Percentiles rank a stretch among this genome's conserved stretches.
Evolutionary conservation across 805 yeast species (phyloP).

Genomic region (Kuraishia piskuri): DNA sequence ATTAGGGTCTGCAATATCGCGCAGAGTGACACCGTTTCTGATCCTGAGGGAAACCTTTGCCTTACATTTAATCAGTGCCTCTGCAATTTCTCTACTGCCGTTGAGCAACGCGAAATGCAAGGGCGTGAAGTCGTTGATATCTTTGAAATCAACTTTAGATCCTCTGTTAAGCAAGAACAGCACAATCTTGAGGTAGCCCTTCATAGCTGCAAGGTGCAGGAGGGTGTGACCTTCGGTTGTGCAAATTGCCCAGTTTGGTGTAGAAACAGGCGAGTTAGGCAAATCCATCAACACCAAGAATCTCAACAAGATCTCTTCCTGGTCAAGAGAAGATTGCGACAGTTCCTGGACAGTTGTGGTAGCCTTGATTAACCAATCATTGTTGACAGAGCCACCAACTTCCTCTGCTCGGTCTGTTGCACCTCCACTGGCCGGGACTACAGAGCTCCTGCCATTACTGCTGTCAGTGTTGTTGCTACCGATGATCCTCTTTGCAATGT

Average conservation of each 20-base stretch:
- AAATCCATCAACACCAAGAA: slow-evolving; percentile 52
- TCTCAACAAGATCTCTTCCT: slow-evolving; percentile 40
- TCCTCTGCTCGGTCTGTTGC: background rate
- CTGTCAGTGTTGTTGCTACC: slow-evolving; percentile 42
- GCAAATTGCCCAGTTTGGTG: slow-evolving; percentile 74
- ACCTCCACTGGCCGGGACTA: slow-evolving; percentile 8
- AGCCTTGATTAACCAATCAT: slow-evolving; percentile 41
- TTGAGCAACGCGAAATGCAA: slow-evolving; percentile 76
- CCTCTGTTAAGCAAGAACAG: slow-evolving; percentile 56
- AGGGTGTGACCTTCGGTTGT: slow-evolving; percentile 72
- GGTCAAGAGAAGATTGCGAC: slow-evolving; percentile 33
- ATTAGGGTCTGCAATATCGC: slow-evolving; percentile 31
- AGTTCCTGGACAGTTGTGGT: slow-evolving; percentile 40
- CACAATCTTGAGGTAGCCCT: slow-evolving; percentile 59
- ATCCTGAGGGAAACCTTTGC: slow-evolving; percentile 49
- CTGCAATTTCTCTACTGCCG: slow-evolving; percentile 64
- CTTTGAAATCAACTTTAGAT: slow-evolving; percentile 61
- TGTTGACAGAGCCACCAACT: background rate
- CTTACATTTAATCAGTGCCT: slow-evolving; percentile 51
- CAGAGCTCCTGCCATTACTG: slow-evolving; percentile 13
- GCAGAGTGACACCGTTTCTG: slow-evolving; percentile 36
- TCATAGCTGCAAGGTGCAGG: slow-evolving; percentile 75
- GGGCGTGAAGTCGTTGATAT: slow-evolving; percentile 78
- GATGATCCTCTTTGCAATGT: slow-evolving; percentile 85
- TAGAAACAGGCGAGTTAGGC: slow-evolving; percentile 49